Percentiles rank a stretch among this genome's conserved stretches.
These are phyloP conservation scores for Mucor velutinosus DNA, from an alignment of 371 early-diverging fungal genomes.

Conservation along the genomic window DNA sequence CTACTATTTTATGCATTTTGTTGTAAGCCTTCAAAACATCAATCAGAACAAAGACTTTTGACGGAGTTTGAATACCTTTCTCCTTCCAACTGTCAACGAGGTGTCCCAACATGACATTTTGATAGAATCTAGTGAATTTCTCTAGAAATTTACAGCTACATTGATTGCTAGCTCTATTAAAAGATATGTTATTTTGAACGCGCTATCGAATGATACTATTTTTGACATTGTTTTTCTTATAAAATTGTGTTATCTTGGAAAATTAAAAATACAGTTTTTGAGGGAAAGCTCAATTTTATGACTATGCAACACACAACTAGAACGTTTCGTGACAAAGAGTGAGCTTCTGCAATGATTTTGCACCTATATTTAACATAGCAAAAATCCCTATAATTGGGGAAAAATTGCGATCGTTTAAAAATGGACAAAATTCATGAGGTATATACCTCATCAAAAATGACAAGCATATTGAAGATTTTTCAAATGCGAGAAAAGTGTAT, in stretches of 20 bases:
- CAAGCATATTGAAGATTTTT: background rate
- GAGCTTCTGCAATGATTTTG: background rate
- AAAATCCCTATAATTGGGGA: background rate
- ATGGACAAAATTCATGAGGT: background rate
- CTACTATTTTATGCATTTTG: no score
- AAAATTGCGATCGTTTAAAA: background rate
- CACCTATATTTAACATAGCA: background rate
- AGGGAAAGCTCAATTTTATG: background rate
- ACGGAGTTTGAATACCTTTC: background rate
- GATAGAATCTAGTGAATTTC: background rate
- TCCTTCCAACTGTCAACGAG: background rate
- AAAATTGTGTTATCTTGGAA: background rate
- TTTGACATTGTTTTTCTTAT: background rate
- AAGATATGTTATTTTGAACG: background rate
- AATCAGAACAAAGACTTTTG: no score
- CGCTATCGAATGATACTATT: background rate
- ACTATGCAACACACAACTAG: background rate
- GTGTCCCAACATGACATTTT: background rate
- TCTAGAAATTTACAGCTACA: background rate
- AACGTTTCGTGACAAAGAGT: background rate
- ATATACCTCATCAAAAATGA: background rate
- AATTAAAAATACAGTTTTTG: background rate
- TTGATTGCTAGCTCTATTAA: background rate
- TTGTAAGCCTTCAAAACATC: no score
- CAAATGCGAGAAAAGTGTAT: background rate